A percentile compares a stretch with the other conserved stretches of the same genome.
phyloP scores from a whole-genome alignment of 2,329 filamentous ascomycete species.

The Verticillium zaregamsianum region DNA sequence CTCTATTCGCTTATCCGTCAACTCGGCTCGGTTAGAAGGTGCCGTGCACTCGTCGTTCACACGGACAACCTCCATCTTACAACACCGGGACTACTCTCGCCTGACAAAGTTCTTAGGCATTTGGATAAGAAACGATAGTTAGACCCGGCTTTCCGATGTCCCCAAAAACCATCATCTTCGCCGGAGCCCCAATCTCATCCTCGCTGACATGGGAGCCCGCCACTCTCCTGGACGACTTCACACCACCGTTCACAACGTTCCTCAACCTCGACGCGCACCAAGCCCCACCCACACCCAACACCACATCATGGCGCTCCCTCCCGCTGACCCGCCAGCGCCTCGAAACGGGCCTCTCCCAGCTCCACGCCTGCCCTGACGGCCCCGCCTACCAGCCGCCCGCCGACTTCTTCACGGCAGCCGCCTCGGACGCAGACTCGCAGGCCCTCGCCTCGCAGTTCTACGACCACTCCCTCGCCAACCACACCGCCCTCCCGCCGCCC shows the following conservation, averaged over 20 bases:
- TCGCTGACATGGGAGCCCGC: constrained; percentile 23
- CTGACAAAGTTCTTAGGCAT: too few relatives aligned
- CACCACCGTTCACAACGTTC: constrained; percentile 14
- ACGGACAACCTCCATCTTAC: not conserved
- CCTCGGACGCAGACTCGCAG: constrained; percentile 20
- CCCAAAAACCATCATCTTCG: constrained; percentile 31
- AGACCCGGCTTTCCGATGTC: constrained; percentile 12
- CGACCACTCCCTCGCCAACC: constrained; percentile 69
- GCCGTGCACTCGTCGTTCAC: not conserved
- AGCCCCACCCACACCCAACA: not conserved
- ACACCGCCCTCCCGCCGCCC: constrained; percentile 56
- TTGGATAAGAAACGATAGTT: too few relatives aligned
- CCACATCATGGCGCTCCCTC: constrained; percentile 51
- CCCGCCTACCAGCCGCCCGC: constrained; percentile 22
- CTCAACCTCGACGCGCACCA: not conserved
- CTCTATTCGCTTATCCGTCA: not conserved
- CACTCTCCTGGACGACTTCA: constrained; percentile 20
- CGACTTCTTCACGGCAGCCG: constrained; percentile 41
- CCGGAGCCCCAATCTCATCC: constrained; percentile 28
- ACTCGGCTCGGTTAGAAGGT: not conserved
- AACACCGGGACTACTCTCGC: not conserved
- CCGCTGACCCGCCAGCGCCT: constrained; percentile 42
- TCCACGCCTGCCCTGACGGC: constrained; percentile 28
- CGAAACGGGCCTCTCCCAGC: constrained; percentile 49
- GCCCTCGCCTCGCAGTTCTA: constrained; percentile 61